These are phyloP conservation scores for Talaromyces sp. DNA, from an alignment of 2,329 filamentous ascomycete species.

Conservation along the genomic window DNA sequence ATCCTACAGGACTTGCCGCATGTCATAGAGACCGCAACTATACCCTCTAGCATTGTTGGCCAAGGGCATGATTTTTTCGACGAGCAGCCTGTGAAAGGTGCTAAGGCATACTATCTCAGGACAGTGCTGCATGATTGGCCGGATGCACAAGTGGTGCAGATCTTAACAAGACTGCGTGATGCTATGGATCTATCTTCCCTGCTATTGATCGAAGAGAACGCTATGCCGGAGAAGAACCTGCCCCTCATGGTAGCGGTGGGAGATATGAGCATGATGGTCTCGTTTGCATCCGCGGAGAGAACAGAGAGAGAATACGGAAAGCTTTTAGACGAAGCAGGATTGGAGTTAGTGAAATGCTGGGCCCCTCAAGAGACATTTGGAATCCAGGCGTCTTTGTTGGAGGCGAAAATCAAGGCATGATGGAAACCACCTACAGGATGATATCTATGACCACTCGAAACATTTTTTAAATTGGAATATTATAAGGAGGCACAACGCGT, in stretches of 20 bases:
- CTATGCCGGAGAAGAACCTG: not conserved
- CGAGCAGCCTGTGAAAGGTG: conserved; percentile 17
- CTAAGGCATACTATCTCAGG: conserved; percentile 23
- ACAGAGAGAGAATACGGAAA: conserved; percentile 18
- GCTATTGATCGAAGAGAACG: conserved; percentile 25
- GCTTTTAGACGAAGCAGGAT: conserved; percentile 17
- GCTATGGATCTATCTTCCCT: conserved; percentile 23
- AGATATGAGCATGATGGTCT: conserved; percentile 21
- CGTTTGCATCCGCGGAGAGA: conserved; percentile 18
- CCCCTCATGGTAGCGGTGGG: not conserved
- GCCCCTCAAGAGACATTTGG: not conserved
- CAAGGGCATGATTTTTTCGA: conserved; percentile 16
- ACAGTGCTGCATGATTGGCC: conserved; percentile 27
- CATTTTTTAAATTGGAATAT: not conserved
- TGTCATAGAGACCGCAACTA: not conserved
- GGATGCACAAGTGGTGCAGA: conserved; percentile 18
- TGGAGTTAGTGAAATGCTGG: conserved; percentile 10
- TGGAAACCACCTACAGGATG: not conserved
- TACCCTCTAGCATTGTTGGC: conserved; percentile 2
- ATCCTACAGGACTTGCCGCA: conserved; percentile 1
- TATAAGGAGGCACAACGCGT: too few species aligned
- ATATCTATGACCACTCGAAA: not conserved
- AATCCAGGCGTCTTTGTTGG: not conserved
- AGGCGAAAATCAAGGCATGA: not conserved
- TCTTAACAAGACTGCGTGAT: conserved; percentile 15